Percentiles rank a stretch among this genome's conserved stretches.
Evolutionary conservation across 1,139 yeast species (phyloP).

Genomic region (Scheffersomyces titani): DNA sequence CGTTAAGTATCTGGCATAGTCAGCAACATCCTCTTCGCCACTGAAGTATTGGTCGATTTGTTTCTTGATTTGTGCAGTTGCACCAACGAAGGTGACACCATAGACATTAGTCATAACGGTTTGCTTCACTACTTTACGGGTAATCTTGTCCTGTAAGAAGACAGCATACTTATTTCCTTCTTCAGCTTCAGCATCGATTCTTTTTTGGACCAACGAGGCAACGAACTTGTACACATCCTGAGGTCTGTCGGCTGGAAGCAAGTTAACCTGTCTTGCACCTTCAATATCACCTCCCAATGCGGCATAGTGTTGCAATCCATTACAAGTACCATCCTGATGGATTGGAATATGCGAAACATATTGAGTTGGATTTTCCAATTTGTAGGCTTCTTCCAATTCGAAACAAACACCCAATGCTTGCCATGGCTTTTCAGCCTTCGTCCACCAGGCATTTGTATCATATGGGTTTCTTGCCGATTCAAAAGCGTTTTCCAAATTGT

Average conservation of each 20-base stretch:
- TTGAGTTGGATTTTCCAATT: constrained; percentile 71
- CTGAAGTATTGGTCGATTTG: constrained; percentile 52
- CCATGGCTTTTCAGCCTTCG: constrained; percentile 90
- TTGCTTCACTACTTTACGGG: constrained; percentile 90
- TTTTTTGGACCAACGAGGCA: constrained; percentile 64
- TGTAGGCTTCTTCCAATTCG: constrained; percentile 73
- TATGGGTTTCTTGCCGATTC: constrained; percentile 74
- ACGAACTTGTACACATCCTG: constrained; percentile 91
- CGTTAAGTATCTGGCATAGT: constrained; percentile 70
- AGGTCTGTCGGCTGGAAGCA: constrained; percentile 80
- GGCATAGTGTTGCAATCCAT: constrained; percentile 96
- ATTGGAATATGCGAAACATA: constrained; percentile 83
- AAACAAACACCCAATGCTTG: constrained; percentile 86
- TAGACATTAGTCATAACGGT: constrained; percentile 98
- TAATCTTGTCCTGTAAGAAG: constrained; percentile 60
- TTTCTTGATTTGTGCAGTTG: constrained; percentile 80
- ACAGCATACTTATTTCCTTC: constrained; percentile 56
- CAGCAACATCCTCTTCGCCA: constrained; percentile 40
- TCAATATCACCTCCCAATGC: constrained; percentile 95
- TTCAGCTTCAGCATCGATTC: constrained; percentile 62
- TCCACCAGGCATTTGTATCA: constrained; percentile 73
- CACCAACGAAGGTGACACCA: constrained; percentile 96
- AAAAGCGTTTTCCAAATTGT: constrained; percentile 59
- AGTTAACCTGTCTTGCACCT: constrained; percentile 92
- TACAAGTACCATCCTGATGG: constrained; percentile 98